Base-by-base conservation (phyloP, 2,329 filamentous ascomycete species). In the Esteya vermicola region DNA sequence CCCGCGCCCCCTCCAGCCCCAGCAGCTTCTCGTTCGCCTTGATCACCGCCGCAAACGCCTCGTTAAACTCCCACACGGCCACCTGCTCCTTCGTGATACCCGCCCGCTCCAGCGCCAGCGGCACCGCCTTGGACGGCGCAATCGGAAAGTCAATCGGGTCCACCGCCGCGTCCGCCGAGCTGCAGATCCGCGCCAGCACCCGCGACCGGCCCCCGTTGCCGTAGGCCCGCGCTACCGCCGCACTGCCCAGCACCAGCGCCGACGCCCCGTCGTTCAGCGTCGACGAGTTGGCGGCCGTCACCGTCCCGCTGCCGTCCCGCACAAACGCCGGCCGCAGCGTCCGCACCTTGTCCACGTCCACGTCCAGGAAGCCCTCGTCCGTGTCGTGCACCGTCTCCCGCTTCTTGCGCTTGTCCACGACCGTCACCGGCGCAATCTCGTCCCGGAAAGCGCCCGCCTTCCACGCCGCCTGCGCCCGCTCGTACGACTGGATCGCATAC, bases 21-120 rank as follows among this genome's bases (percentile, higher is more conserved):
- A 94, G 72, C 46, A 93, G 86, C 79, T 80, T 33, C 53, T 85
- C 81, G 55, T 96, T 95, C 32, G 89, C 88, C 57, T 91, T 86
- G 59, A 95, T 91, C 23, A 95, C 88, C 5, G 84, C 85, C 22
- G 91, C 89, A 56, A 98, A 98, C 0, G 91, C 91, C 64, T 98
- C 91, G 59, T 98, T 98, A 61, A 98, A 94, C 59, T 96, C 91
- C 89, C 91, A 96, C 19, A 95, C 66, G 6, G 89, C 79, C 34
- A 98, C 85, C 58, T 96, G 83, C 35, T 93, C 81, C 61, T 88
- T 85, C 48, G 76, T 85, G 49, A 98, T 88, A 10, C 89, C 88
- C 1, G 91, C 91, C 42, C 88, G 74, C 60, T 86, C 74, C 38
- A 98, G 69, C 10, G 88, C 88, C 51, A 95, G 76, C 4, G 89